Evolutionary conservation across 2,329 filamentous ascomycete species (phyloP).

Genomic region (Chrysoporthe cubensis): DNA sequence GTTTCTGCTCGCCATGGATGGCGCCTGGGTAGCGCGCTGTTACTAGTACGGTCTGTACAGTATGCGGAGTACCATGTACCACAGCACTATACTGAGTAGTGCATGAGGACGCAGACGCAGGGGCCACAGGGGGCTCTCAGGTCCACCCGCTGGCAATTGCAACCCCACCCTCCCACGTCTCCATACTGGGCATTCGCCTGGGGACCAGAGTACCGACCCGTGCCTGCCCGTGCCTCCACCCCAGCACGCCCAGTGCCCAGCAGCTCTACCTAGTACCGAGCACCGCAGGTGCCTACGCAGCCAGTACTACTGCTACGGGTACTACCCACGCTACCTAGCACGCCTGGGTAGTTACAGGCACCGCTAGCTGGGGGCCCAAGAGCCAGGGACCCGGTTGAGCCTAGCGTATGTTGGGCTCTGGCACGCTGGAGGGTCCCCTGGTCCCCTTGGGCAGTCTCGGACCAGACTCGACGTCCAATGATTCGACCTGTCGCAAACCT

Average conservation of each 20-base stretch:
- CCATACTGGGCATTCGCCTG: background rate
- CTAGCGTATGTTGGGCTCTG: background rate
- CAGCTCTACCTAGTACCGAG: background rate
- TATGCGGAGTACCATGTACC: no score
- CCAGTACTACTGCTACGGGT: no score
- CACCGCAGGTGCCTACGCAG: no score
- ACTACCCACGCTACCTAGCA: no score
- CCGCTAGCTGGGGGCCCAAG: background rate
- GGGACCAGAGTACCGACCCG: background rate
- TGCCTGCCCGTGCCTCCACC: background rate
- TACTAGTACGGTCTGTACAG: no score
- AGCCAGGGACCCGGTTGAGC: background rate
- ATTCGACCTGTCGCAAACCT: slow-evolving; percentile 10
- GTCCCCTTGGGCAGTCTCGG: slow-evolving; percentile 2
- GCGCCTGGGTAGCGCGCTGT: background rate
- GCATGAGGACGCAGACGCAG: background rate
- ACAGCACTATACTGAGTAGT: no score
- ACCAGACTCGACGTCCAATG: slow-evolving; percentile 9
- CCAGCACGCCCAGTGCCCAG: no score
- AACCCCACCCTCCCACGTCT: background rate
- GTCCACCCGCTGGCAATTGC: background rate
- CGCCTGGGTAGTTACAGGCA: no score
- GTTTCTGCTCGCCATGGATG: background rate
- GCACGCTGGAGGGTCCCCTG: background rate
- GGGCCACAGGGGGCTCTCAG: background rate